Evolutionary conservation across 1,139 yeast genomes (phyloP).

Genomic region (Dujonia santamariae): DNA sequence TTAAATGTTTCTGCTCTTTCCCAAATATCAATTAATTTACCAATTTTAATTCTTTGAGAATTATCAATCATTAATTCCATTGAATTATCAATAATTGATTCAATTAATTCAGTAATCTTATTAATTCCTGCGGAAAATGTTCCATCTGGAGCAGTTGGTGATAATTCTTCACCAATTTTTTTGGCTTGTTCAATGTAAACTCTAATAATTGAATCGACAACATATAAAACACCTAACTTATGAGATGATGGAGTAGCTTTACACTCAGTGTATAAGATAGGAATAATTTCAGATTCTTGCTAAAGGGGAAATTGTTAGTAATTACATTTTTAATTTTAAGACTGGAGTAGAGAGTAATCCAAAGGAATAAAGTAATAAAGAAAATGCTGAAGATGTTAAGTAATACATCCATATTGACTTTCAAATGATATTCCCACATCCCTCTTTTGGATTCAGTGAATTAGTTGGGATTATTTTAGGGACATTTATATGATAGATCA

Average conservation of each 20-base stretch:
- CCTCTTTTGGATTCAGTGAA: too few species aligned
- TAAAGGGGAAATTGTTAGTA: slow-evolving; percentile 14
- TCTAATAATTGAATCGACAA: slow-evolving; percentile 88
- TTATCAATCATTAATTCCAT: slow-evolving; percentile 49
- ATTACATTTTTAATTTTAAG: too few species aligned
- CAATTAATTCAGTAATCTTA: slow-evolving; percentile 56
- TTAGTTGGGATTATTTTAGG: too few species aligned
- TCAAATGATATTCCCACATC: too few species aligned
- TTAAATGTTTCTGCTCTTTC: slow-evolving; percentile 78
- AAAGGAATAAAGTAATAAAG: neutral
- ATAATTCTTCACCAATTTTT: slow-evolving; percentile 44
- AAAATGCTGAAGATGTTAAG: too few species aligned
- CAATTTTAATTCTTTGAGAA: slow-evolving; percentile 65
- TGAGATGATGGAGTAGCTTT: slow-evolving; percentile 75
- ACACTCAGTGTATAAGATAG: slow-evolving; percentile 63
- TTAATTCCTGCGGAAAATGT: slow-evolving; percentile 72
- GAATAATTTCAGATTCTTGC: slow-evolving; percentile 57
- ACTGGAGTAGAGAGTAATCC: neutral
- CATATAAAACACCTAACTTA: slow-evolving; percentile 87
- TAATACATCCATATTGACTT: too few species aligned
- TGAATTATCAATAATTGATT: slow-evolving; percentile 58
- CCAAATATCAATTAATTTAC: slow-evolving; percentile 91
- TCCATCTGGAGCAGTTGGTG: slow-evolving; percentile 59
- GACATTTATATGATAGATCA: too few species aligned
- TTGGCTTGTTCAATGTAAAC: slow-evolving; percentile 77